Base-by-base conservation (phyloP, 2,329 filamentous ascomycete species). In the Hirsutella rhossiliensis region DNA sequence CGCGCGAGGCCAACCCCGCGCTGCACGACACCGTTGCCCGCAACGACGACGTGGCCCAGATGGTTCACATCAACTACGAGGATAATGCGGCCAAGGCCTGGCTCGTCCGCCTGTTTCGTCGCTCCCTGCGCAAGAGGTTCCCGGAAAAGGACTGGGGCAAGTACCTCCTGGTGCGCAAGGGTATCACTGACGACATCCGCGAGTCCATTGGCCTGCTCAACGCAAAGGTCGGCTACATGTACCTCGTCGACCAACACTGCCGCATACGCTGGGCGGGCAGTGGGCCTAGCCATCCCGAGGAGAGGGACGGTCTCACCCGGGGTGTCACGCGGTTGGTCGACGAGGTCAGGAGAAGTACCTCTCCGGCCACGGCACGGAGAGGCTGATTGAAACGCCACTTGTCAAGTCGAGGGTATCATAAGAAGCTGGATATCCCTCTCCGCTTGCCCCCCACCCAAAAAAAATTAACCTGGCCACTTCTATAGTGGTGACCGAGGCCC, bases 251-350 rank as follows among this genome's bases (percentile, higher is more conserved):
- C 61, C 72, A 80, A 49, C 73, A 89, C 50, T 95, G 88, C 62
- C 84, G 80, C 64, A 94, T 98, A 53, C 77, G 92, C 45, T 98
- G 92, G 92, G 92, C 90, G 1, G 92, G 86, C 4, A 94, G 88
- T 56, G 86, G 82, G 12, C 60, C 72, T 40, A 78, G 80, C 39
- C 72, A 79, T 48, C 73, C 73, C 0, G 74, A 75, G 17, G 87
- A 94, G 67, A 73, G 71, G 50, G 73, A 80, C 43, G 75, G 78
- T 37, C 59, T 94, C 57, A 75, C 77, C 36, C 84, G 69, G 59
- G 79, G 80, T 3, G 57, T 87, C 37, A 70, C 66, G 54, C 74
- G 76, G 51, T 60, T 92, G 44, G 61, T 86, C 41, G 68, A 73
- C 2, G 82, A 85, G 55, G 67, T 69, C 51, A 63, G 65, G 44